Conservation (phyloP, 2,329 filamentous ascomycete species). For the Diaporthe sp. region DNA sequence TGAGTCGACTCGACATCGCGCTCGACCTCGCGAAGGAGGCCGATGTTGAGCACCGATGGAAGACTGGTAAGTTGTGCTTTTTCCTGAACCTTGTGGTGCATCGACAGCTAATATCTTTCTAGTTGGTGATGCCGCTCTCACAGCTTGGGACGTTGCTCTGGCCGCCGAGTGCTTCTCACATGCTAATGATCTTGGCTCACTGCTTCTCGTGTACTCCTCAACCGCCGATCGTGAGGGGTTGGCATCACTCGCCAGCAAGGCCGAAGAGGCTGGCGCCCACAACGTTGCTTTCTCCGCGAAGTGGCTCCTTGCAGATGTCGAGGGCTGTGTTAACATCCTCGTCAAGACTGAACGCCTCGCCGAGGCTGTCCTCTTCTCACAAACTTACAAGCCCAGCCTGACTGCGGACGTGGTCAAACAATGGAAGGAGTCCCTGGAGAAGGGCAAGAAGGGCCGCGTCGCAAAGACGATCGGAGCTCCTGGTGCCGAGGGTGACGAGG, state of each 20-base stretch:
- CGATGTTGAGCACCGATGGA: conserved; percentile 97
- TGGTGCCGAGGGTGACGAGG: conserved; percentile 77
- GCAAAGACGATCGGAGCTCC: conserved; percentile 86
- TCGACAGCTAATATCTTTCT: conserved; percentile 11
- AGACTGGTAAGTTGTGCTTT: conserved; percentile 63
- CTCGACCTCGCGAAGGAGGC: conserved; percentile 85
- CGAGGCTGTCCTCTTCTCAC: conserved; percentile 91
- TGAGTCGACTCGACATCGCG: conserved; percentile 88
- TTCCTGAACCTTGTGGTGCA: too few species aligned
- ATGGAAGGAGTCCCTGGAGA: conserved; percentile 90
- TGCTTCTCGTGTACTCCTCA: conserved; percentile 89
- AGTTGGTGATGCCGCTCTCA: conserved; percentile 90
- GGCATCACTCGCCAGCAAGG: conserved; percentile 77
- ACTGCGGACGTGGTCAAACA: conserved; percentile 75
- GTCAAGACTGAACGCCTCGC: conserved; percentile 82
- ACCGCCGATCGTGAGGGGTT: conserved; percentile 85
- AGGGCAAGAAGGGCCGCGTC: conserved; percentile 86
- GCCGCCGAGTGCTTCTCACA: conserved; percentile 94
- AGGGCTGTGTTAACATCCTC: conserved; percentile 84
- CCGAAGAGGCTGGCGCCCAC: conserved; percentile 81
- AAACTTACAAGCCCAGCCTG: conserved; percentile 92
- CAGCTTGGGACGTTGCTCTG: conserved; percentile 86
- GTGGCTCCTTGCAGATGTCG: conserved; percentile 88
- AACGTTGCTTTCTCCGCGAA: conserved; percentile 93
- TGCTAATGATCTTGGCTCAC: conserved; percentile 89